These are phyloP conservation scores for Cokeromyces recurvatus DNA, from an alignment of 371 early-diverging fungal species.

Conservation along the genomic window DNA sequence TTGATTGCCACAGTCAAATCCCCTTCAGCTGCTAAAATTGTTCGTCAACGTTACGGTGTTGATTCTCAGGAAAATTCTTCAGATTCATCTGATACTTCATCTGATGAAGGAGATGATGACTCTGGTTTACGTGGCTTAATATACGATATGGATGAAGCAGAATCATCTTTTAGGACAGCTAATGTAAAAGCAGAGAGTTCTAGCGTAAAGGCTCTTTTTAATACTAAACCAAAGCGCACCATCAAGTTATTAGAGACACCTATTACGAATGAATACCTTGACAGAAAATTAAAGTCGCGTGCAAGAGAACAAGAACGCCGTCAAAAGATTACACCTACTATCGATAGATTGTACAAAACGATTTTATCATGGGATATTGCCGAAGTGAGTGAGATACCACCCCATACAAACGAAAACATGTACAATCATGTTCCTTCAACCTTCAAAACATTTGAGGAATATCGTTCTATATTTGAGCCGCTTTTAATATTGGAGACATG, in stretches of 20 bases:
- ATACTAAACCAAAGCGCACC: conserved; percentile 23
- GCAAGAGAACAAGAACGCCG: conserved; percentile 25
- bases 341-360: conserved; percentile 42
- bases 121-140: conserved; percentile 21
- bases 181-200: conserved; percentile 26
- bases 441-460: conserved; percentile 60
- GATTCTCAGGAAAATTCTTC: conserved; percentile 20
- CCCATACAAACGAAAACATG: conserved; percentile 14
- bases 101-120: conserved; percentile 20
- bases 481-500: conserved; percentile 82
- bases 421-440: conserved; percentile 48
- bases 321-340: conserved; percentile 45
- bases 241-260: conserved; percentile 34
- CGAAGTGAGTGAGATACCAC: conserved; percentile 40
- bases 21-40: conserved; percentile 31
- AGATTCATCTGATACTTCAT: conserved; percentile 24
- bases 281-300: conserved; percentile 15
- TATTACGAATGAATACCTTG: conserved; percentile 4
- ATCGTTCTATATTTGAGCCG: conserved; percentile 73
- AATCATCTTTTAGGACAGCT: neutral
- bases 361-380: conserved; percentile 56
- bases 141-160: conserved; percentile 15
- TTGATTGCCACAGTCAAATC: conserved; percentile 32
- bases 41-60: conserved; percentile 9
- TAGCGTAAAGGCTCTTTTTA: conserved; percentile 34